phyloP scores from a whole-genome alignment of 1,139 yeast species.

The Sugiyamaella xylanicola region DNA sequence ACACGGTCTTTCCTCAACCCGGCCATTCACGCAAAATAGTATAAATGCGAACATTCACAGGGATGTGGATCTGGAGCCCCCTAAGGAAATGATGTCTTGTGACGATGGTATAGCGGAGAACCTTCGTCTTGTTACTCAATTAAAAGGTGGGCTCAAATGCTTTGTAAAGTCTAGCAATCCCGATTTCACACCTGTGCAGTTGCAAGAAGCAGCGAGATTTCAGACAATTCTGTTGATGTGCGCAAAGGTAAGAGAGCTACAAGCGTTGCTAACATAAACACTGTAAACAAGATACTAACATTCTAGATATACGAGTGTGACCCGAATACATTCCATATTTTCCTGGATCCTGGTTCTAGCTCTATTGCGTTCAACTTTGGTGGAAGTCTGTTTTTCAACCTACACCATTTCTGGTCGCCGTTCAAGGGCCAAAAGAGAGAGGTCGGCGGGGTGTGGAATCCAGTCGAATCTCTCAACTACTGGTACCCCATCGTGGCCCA shows the following conservation, averaged over 20 bases:
- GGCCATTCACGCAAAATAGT: constrained; percentile 17
- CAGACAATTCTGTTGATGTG: constrained; percentile 20
- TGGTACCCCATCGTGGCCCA: constrained; percentile 48
- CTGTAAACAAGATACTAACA: constrained; percentile 13
- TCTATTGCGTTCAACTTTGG: constrained; percentile 44
- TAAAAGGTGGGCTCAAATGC: constrained; percentile 15
- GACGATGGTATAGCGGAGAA: constrained; percentile 8
- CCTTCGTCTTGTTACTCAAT: constrained; percentile 3
- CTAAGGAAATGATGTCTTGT: constrained; percentile 14
- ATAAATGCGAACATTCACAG: constrained; percentile 8
- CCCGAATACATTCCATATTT: constrained; percentile 38
- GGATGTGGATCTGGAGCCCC: constrained; percentile 18
- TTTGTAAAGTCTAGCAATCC: constrained; percentile 18
- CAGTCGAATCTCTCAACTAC: constrained; percentile 37
- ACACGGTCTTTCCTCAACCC: constrained; percentile 20
- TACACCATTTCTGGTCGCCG: constrained; percentile 35
- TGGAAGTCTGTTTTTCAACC: constrained; percentile 46
- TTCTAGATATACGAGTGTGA: constrained; percentile 28
- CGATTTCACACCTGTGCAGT: constrained; percentile 13
- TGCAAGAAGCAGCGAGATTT: constrained; percentile 24
- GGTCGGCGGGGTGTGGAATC: constrained; percentile 28
- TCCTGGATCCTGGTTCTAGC: constrained; percentile 31
- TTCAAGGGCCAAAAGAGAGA: constrained; percentile 22
- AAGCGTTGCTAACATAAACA: neutral
- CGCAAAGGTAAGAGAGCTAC: constrained; percentile 17